Evolutionary conservation across 163 green algal genomes (phyloP), one percentile per base, ranked within the genome.

Genomic region (Coccomyxa subellipsoidea): DNA sequence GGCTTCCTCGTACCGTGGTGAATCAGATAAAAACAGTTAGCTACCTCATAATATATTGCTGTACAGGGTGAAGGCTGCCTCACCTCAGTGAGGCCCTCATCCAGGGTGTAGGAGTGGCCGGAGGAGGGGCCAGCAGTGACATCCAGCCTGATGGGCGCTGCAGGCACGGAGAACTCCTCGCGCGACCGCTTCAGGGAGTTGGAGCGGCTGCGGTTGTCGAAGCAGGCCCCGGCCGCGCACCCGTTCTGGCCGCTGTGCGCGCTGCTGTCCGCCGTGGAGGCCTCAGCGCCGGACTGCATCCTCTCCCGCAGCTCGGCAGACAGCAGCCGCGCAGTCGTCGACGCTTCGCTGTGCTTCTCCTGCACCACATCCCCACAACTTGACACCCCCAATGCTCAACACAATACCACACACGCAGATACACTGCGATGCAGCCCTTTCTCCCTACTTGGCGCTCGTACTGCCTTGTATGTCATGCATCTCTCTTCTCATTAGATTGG

Each of bases 51-150:
- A n/a, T n/a, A n/a, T n/a, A n/a, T n/a, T n/a, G n/a, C n/a, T n/a
- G n/a, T n/a, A n/a, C n/a, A n/a, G n/a, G n/a, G n/a, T 27, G 47
- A 7, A 27, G 1, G 47, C 15, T 59, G 5, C 4, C 1, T 27
- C 66, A 73, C 66, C 66, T 29, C 69, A 75, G 25, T 38, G 25
- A 54, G 27, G 37, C 27, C 7, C 69, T 36, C 77, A 75, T 10
- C 25, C 6, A 31, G n/a, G 9, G 71, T 23, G 23, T 38, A 76
- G 27, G 73, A 59, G 53, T 35, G 31, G 31, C 37, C 32, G 38
- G 78, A 71, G 32, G 83, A 87, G 29, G 91, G 89, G 12, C 92
- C 92, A 36, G 86, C 77, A 31, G 89, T 83, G 18, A 95, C 89
- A 34, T 90, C 84, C 38, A 96, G 84, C 73, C 88, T 85, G 54